Percentiles rank a stretch among this genome's conserved stretches.
These are phyloP conservation scores for Crataegus laevigata DNA, from an alignment of 306 rosid species.

Conservation along the genomic window DNA sequence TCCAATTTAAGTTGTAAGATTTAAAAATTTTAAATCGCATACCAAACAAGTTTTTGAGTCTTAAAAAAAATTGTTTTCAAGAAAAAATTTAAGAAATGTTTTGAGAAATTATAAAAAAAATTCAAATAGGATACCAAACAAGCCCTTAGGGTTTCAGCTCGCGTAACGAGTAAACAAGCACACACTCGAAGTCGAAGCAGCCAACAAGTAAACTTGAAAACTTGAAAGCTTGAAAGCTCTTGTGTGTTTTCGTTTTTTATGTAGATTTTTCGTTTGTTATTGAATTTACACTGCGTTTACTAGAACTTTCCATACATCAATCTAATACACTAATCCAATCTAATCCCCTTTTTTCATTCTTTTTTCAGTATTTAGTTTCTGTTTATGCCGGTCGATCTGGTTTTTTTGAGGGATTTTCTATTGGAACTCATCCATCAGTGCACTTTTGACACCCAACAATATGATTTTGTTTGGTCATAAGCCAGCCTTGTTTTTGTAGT, in stretches of 20 bases:
- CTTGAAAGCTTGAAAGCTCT: background rate
- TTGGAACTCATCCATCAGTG: too few relatives aligned
- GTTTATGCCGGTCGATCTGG: background rate
- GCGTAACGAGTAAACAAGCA: background rate
- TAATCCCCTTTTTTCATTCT: rapidly evolving
- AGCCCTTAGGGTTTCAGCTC: background rate
- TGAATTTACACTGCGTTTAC: slow-evolving; percentile 38
- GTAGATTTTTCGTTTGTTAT: background rate
- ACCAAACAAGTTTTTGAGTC: too few relatives aligned
- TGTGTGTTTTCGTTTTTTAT: background rate
- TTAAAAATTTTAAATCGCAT: too few relatives aligned
- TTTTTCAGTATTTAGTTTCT: background rate
- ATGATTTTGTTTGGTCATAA: background rate
- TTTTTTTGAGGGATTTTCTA: background rate
- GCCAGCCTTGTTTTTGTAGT: background rate
- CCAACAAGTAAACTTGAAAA: background rate
- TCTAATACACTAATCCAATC: background rate
- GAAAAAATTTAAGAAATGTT: too few relatives aligned
- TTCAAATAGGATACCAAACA: too few relatives aligned
- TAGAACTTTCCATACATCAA: slow-evolving; percentile 54
- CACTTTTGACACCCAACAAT: too few relatives aligned
- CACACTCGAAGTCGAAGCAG: background rate
- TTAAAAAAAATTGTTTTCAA: too few relatives aligned
- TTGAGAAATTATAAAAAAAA: too few relatives aligned
- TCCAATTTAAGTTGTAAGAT: too few relatives aligned